Conservation (phyloP, 495 filamentous ascomycete species). For the Aspergillus bridgeri region DNA sequence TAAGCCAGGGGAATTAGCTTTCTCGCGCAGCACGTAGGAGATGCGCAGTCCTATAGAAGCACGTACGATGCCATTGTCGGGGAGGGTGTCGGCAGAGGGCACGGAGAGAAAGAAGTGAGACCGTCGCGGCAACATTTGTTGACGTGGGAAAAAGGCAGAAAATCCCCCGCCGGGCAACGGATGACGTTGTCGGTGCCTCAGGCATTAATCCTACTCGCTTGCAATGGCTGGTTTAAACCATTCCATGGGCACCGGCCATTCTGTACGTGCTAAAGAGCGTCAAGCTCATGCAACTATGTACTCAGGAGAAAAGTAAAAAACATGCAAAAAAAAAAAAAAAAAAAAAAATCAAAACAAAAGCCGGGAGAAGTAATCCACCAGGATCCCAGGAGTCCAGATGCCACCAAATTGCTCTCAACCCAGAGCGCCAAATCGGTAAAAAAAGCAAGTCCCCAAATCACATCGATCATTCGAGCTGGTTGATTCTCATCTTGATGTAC, state of each 20-base stretch:
- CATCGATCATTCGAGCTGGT: conserved; percentile 27
- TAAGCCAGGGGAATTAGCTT: conserved; percentile 12
- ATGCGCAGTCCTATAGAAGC: neutral
- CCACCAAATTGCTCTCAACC: conserved; percentile 3
- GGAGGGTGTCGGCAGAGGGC: conserved; percentile 6
- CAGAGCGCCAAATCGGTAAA: conserved; percentile 1
- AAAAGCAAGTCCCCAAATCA: conserved; percentile 6
- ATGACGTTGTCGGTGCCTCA: conserved; percentile 33
- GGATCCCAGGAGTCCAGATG: neutral
- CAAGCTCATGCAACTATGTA: conserved; percentile 28
- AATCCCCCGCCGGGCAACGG: conserved; percentile 34
- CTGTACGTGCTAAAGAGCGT: conserved; percentile 27
- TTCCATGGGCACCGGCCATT: conserved; percentile 9
- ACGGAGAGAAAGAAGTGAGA: conserved; percentile 17
- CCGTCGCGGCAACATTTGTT: conserved; percentile 31
- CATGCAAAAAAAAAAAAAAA: conserved; percentile 9
- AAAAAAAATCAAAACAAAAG: conserved; percentile 6
- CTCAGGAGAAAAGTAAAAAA: conserved; percentile 6
- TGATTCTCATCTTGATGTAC: conserved; percentile 42
- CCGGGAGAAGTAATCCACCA: no score
- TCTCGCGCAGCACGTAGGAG: neutral
- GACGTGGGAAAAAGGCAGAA: conserved; percentile 25
- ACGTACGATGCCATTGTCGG: conserved; percentile 46
- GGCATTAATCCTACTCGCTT: neutral
- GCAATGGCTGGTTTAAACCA: neutral